phyloP scores from a whole-genome alignment of 305 asterid genomes.

The Petunia hybrid region DNA sequence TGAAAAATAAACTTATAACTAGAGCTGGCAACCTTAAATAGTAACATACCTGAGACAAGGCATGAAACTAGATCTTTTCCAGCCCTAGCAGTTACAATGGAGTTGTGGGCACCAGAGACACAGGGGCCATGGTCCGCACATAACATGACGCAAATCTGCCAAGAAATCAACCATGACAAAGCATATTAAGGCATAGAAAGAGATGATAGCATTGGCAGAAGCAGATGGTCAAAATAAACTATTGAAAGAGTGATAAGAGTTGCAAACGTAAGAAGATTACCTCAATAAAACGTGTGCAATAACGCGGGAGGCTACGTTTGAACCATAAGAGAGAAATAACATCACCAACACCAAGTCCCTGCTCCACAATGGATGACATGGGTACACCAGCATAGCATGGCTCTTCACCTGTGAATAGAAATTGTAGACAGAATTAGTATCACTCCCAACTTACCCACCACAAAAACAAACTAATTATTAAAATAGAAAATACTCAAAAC shows the following conservation, averaged over 20 bases:
- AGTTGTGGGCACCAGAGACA: conserved; percentile 98
- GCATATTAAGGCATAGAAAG: conserved; percentile 13
- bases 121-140: conserved; percentile 99
- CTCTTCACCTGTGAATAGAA: conserved; percentile 83
- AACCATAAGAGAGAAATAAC: conserved; percentile 97
- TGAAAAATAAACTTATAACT: neutral
- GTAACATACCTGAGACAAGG: conserved; percentile 80
- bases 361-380: conserved; percentile 96
- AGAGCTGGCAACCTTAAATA: neutral
- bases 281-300: conserved; percentile 95
- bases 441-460: neutral
- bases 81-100: conserved; percentile 95
- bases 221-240: neutral
- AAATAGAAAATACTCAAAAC: neutral
- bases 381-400: conserved; percentile 95
- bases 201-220: conserved; percentile 1
- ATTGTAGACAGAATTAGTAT: conserved; percentile 34
- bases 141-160: conserved; percentile 91
- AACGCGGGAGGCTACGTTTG: conserved; percentile 95
- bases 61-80: conserved; percentile 97
- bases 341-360: conserved; percentile 96
- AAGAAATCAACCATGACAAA: conserved; percentile 34
- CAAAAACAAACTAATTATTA: neutral
- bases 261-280: conserved; percentile 41
- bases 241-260: conserved; percentile 3